phyloP scores from a whole-genome alignment of 176 grass and related monocot genomes.

The Avena atlantica region DNA sequence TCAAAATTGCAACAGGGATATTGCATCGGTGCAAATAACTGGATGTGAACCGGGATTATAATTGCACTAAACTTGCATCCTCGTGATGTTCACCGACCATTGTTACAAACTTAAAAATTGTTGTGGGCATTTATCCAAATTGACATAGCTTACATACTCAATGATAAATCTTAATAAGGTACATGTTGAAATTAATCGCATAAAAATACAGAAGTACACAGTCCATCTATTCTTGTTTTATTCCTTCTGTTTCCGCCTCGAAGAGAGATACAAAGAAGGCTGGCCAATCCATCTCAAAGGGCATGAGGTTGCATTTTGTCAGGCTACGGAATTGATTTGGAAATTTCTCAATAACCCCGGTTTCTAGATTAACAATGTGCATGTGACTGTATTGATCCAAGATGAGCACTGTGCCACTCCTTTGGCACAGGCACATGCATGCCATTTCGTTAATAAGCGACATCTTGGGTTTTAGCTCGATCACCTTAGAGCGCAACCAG shows the following conservation, averaged over 20 bases:
- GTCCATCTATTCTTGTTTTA: not conserved
- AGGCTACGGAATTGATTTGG: not conserved
- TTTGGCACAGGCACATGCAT: not conserved
- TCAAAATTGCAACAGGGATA: no score
- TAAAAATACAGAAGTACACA: no score
- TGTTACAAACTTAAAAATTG: no score
- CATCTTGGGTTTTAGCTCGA: not conserved
- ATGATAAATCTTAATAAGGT: no score
- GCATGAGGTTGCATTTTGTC: not conserved
- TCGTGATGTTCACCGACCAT: no score
- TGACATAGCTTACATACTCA: not conserved
- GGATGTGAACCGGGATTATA: no score
- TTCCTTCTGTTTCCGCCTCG: not conserved
- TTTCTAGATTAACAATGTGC: not conserved
- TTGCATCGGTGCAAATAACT: no score
- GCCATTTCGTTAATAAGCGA: not conserved
- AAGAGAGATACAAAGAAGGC: not conserved
- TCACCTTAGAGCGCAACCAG: not conserved
- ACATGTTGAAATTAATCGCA: not conserved
- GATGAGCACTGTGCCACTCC: not conserved
- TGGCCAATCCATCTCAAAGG: conserved; percentile 1
- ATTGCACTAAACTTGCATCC: no score
- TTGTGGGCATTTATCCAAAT: not conserved
- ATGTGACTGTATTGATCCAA: no score
- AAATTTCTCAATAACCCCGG: not conserved